Evolutionary conservation across 129 eudicot genomes (phyloP), one percentile per base, ranked within the genome.

Genomic region (Flaveria linearis): DNA sequence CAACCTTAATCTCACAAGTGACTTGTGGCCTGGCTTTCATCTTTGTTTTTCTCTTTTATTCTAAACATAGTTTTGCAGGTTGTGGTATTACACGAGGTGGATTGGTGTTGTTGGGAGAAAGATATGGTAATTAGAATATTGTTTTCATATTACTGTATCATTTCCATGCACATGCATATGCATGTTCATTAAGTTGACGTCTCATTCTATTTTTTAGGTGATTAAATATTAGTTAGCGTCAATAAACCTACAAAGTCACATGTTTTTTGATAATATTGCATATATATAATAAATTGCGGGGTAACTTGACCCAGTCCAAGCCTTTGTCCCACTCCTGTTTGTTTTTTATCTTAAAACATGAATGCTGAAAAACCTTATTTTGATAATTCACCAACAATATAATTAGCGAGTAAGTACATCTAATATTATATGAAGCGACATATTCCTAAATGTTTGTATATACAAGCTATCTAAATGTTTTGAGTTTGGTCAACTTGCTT

Each of bases 61-160:
- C 62, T 52, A 57, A 72, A 52, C 3, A 20, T 78, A 26, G 26
- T 69, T 71, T 71, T 82, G 87, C 86, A 94, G 98, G 98, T 52
- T 86, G 83, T 84, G 98, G 98, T 66, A 86, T 94, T 80, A 81
- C 82, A 25, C 84, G 98, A 68, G 96, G 89, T 20, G 22, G 96
- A 82, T 73, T 94, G 85, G 84, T 87, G 80, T 76, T 94, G 68
- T 23, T 94, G 72, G 98, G 97, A 74, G 96, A 89, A 83, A 77
- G 97, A 88, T 89, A 94, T 56, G 93, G 98, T 94, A 84, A 80
- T 41, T 41, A 61, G 41, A 74, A 26, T 62, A 66, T 4, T 11
- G 56, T 9, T 73, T 18, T 11, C 50, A 50, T 68, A 12, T 20
- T 46, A 50, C 61, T 17, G 43, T 50, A 51, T 68, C 17, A 22